Percentiles rank a stretch among this genome's conserved stretches.
These are phyloP conservation scores for Neonothopanus nambi DNA, from an alignment of 1,284 basidiomycete species.

Conservation along the genomic window DNA sequence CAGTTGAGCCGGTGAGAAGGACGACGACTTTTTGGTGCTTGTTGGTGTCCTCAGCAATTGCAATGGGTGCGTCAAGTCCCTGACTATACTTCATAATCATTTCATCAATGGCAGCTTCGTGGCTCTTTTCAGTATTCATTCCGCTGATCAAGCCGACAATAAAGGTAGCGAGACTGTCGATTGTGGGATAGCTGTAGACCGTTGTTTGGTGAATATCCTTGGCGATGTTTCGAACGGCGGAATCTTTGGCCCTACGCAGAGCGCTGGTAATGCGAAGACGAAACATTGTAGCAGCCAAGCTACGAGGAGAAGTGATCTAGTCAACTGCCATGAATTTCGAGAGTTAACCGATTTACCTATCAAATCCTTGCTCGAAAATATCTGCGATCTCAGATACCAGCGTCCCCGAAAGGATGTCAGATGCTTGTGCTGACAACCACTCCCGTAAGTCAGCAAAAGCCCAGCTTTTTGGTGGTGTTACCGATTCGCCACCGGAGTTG, in stretches of 20 bases:
- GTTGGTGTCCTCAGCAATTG: neutral
- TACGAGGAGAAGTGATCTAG: neutral
- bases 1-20: slow-evolving; percentile 36
- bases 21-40: slow-evolving; percentile 20
- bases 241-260: slow-evolving; percentile 22
- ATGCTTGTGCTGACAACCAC: slow-evolving; percentile 1
- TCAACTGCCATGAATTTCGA: neutral
- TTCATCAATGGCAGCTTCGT: neutral
- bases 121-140: neutral
- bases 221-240: slow-evolving; percentile 10
- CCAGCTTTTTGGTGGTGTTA: neutral
- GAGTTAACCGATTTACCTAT: slow-evolving; percentile 26
- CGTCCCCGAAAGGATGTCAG: neutral
- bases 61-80: neutral
- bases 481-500: neutral
- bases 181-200: slow-evolving; percentile 35
- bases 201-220: slow-evolving; percentile 24
- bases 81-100: neutral
- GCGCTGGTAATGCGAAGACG: slow-evolving; percentile 37
- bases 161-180: slow-evolving; percentile 25
- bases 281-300: slow-evolving; percentile 38
- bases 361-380: slow-evolving; percentile 42
- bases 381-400: slow-evolving; percentile 21
- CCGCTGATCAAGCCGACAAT: neutral
- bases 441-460: neutral